Base-by-base conservation (phyloP, 192 early-diverging fungal genomes). In the Backusella australiensis region DNA sequence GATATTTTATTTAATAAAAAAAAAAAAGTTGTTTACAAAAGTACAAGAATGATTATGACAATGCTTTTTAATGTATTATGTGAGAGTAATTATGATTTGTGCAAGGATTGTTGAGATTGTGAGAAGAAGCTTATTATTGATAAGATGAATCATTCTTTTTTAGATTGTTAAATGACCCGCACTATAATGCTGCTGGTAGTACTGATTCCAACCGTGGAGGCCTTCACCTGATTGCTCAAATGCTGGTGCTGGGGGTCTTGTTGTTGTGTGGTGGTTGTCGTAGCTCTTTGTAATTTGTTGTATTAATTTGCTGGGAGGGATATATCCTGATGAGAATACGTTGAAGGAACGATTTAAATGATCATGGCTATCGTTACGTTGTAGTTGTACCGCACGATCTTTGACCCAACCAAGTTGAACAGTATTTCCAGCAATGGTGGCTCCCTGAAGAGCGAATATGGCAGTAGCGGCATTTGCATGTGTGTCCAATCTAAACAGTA, bases 391-490 rank as follows among this genome's bases (percentile, higher is more conserved):
- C 26, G 59, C 35, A 49, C 34, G 67, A 41, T 75, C 74, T 34
- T 74, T 26, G 23, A 34, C 77, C 77, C 77, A 78, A 6, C 46
- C 35, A 9, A 81, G 38, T 2, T 44, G 91, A 69, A 91, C 79
- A 34, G 90, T 85, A 38, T 95, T 90, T 34, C 92, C 93, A 67
- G 93, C 90, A 66, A 97, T 82, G 36, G 77, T 73, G 17, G 86
- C 83, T 32, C 94, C 94, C 80, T 95, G 89, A 69, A 96, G 81
- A 67, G 90, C 85, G 70, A 92, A 91, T 77, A 97, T 97, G 12
- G 95, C 94, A 78, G 87, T 89, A 4, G 95, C 91, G 0, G 96
- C 96, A 84, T 92, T 92, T 76, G 95, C 94, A 80, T 97, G 96
- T 6, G 94, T 88, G 81, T 96, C 95, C 75, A 97, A 75, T 71